A percentile compares a stretch with the other conserved stretches of the same genome.
phyloP scores from a whole-genome alignment of 768 basidiomycete species.

The Mrakia hoshinonis region DNA sequence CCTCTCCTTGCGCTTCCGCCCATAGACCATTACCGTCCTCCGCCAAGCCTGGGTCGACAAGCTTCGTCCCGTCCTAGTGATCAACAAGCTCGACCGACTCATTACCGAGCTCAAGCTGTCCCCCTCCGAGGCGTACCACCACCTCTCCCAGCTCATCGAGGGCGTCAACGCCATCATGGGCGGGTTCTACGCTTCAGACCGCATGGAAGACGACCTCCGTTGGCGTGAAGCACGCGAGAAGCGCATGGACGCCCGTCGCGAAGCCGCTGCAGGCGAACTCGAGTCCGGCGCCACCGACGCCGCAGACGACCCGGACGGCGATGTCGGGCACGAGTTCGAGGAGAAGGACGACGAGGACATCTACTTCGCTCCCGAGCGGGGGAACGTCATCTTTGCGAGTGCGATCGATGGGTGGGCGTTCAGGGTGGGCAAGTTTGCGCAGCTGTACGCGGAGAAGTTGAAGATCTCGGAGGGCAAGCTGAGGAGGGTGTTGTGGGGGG shows the following conservation, averaged over 20 bases:
- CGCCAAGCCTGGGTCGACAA: slow-evolving; percentile 88
- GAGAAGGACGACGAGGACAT: slow-evolving; percentile 97
- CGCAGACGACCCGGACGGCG: slow-evolving; percentile 38
- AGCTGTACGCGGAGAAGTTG: slow-evolving; percentile 80
- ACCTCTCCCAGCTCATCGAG: slow-evolving; percentile 84
- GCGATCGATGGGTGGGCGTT: slow-evolving; percentile 98
- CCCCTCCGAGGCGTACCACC: slow-evolving; percentile 86
- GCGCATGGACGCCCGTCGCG: slow-evolving; percentile 54
- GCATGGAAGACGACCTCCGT: slow-evolving; percentile 91
- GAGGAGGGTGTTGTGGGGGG: slow-evolving; percentile 85
- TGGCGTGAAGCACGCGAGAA: slow-evolving; percentile 89
- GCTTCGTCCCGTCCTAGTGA: slow-evolving; percentile 80
- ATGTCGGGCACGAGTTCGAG: slow-evolving; percentile 55
- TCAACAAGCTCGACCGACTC: slow-evolving; percentile 92
- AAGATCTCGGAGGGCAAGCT: slow-evolving; percentile 82
- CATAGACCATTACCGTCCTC: slow-evolving; percentile 91
- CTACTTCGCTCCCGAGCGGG: slow-evolving; percentile 90
- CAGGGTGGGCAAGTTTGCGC: slow-evolving; percentile 83
- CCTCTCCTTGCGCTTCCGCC: slow-evolving; percentile 5
- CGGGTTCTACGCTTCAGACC: slow-evolving; percentile 81
- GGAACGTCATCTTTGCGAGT: slow-evolving; percentile 92
- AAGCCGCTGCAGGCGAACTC: slow-evolving; percentile 51
- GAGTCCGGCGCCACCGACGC: slow-evolving; percentile 51
- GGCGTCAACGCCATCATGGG: slow-evolving; percentile 99
- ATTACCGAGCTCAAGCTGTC: slow-evolving; percentile 86